Conservation (phyloP, 768 basidiomycete genomes). For the Trametes meyenii region DNA sequence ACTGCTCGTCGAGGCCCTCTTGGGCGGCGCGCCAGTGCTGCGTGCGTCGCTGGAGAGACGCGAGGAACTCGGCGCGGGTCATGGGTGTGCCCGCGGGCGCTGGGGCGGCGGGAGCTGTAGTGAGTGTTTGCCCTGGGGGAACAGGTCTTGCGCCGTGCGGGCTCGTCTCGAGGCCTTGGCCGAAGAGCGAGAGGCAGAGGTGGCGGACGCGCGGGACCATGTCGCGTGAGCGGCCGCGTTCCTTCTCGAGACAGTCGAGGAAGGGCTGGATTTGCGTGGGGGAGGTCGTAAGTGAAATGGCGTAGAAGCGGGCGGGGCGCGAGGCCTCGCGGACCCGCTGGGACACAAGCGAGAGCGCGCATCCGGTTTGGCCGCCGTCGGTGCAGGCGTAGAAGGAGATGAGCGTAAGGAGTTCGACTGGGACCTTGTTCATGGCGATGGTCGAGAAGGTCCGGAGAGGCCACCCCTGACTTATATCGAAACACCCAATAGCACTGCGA, state of each 20-base stretch:
- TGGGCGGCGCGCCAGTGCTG: slow-evolving; percentile 18
- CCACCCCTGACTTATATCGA: too few species aligned
- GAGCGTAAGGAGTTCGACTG: slow-evolving; percentile 21
- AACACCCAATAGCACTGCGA: too few species aligned
- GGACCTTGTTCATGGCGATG: slow-evolving; percentile 15
- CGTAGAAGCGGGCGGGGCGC: slow-evolving; percentile 23
- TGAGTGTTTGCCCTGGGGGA: neutral
- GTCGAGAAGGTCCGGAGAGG: neutral
- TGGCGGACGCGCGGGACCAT: slow-evolving; percentile 20
- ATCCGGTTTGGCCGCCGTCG: slow-evolving; percentile 20
- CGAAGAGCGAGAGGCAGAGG: slow-evolving; percentile 20
- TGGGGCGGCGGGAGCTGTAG: neutral
- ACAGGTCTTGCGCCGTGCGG: too few species aligned
- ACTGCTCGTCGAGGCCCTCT: slow-evolving; percentile 19
- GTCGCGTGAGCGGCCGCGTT: slow-evolving; percentile 12
- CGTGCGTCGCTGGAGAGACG: slow-evolving; percentile 12
- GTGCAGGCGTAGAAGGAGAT: slow-evolving; percentile 20
- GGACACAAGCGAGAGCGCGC: slow-evolving; percentile 21
- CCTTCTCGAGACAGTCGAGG: slow-evolving; percentile 17
- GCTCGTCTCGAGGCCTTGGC: neutral
- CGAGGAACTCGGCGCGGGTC: slow-evolving; percentile 18
- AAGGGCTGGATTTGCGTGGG: slow-evolving; percentile 17
- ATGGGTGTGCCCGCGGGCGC: neutral
- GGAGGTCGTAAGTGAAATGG: slow-evolving; percentile 13
- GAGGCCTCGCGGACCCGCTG: slow-evolving; percentile 17